Conservation (phyloP, 1,284 basidiomycete genomes). For the Ganoderma boninense region DNA sequence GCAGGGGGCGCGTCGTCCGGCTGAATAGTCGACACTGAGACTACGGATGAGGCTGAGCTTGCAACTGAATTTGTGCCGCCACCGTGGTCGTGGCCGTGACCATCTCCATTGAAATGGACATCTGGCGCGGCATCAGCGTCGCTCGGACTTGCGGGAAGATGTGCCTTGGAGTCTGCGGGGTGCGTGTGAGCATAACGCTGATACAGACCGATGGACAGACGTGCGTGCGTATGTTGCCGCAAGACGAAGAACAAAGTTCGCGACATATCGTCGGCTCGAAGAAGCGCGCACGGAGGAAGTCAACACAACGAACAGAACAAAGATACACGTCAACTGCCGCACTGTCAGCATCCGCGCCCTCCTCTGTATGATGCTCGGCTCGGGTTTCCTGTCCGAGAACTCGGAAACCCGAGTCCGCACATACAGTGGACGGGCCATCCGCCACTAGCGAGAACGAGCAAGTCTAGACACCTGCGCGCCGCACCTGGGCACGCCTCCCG, state of each 20-base stretch:
- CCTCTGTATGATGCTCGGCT: background rate
- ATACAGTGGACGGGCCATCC: background rate
- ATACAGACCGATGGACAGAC: background rate
- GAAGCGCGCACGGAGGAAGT: background rate
- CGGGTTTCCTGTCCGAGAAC: background rate
- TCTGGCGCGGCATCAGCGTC: background rate
- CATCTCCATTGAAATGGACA: background rate
- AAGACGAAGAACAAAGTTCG: background rate
- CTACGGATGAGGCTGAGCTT: background rate
- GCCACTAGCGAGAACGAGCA: background rate
- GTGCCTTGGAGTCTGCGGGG: conserved; percentile 60
- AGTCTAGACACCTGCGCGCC: background rate
- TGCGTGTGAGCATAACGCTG: conserved; percentile 8
- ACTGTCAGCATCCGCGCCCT: background rate
- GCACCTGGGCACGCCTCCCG: background rate
- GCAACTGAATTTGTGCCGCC: too few species aligned
- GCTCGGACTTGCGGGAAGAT: conserved; percentile 47
- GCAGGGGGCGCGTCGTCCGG: background rate
- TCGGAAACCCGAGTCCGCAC: conserved; percentile 1
- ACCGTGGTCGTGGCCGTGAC: background rate
- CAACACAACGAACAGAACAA: background rate
- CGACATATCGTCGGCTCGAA: conserved; percentile 1
- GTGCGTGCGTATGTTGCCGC: background rate
- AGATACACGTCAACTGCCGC: background rate
- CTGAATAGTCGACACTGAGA: background rate